Conservation (phyloP, 2,329 filamentous ascomycete genomes). For the Cladosporium phlei region DNA sequence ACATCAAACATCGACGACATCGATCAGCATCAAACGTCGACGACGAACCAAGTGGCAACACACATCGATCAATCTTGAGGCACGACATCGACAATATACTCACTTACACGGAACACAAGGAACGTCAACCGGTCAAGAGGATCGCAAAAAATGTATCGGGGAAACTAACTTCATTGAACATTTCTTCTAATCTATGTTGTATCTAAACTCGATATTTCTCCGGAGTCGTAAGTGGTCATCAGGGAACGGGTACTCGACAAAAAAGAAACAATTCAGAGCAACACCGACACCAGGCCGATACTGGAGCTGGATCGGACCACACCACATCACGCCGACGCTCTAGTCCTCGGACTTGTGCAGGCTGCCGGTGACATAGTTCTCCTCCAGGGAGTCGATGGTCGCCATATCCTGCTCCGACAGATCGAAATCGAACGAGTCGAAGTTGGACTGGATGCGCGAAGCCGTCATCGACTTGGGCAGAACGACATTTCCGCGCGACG, state of each 20-base stretch:
- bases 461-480: conserved; percentile 57
- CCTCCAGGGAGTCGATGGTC: conserved; percentile 6
- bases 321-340: not conserved
- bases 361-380: conserved; percentile 11
- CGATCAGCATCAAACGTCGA: too few species aligned
- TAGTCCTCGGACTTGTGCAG: conserved; percentile 9
- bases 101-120: too few species aligned
- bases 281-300: not conserved
- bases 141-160: too few species aligned
- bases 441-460: conserved; percentile 65
- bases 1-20: too few species aligned
- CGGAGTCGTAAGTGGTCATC: not conserved
- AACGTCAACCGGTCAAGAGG: too few species aligned
- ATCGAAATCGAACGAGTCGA: conserved; percentile 61
- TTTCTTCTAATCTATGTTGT: conserved; percentile 1
- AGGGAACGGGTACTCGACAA: not conserved
- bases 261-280: not conserved
- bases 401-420: conserved; percentile 8
- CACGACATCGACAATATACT: too few species aligned
- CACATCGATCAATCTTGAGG: too few species aligned
- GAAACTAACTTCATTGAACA: not conserved
- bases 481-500: conserved; percentile 44
- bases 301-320: not conserved
- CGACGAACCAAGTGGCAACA: too few species aligned
- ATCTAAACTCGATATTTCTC: not conserved